Conservation (phyloP, 345 rosid species). For the Turritis glabra region DNA sequence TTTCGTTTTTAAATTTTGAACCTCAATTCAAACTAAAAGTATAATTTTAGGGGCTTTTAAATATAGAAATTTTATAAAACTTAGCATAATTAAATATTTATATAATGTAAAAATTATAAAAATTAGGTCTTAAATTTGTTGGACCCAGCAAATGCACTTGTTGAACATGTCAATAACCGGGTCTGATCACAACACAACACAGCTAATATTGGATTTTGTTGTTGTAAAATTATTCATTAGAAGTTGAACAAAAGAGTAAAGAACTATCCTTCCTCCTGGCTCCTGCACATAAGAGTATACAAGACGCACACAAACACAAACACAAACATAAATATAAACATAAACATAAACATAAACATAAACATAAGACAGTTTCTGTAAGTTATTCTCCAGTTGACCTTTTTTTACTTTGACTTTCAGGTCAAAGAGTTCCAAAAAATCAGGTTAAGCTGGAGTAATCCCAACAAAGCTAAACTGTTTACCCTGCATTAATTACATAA, state of each 20-base stretch:
- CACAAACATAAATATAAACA: too few relatives aligned
- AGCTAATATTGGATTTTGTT: too few relatives aligned
- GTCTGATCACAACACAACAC: too few relatives aligned
- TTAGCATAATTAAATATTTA: too few relatives aligned
- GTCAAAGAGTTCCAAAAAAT: slow-evolving; percentile 29
- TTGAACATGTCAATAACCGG: too few relatives aligned
- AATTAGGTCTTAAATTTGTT: too few relatives aligned
- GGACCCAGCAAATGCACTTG: too few relatives aligned
- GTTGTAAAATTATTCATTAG: neutral
- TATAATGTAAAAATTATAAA: too few relatives aligned
- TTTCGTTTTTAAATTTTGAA: too few relatives aligned
- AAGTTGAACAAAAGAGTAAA: neutral
- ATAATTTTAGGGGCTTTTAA: too few relatives aligned
- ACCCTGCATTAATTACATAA: slow-evolving; percentile 4
- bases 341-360: neutral
- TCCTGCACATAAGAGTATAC: neutral
- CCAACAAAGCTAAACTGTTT: slow-evolving; percentile 9
- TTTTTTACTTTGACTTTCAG: neutral
- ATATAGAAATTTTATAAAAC: too few relatives aligned
- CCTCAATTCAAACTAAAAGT: too few relatives aligned
- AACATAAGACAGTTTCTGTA: neutral
- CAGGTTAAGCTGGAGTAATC: slow-evolving; percentile 23
- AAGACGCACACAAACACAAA: neutral
- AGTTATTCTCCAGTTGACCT: neutral
- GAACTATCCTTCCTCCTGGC: neutral